A percentile compares a stretch with the other conserved stretches of the same genome.
Conservation (phyloP, 805 yeast genomes). For the Ogataea glucozyma region DNA sequence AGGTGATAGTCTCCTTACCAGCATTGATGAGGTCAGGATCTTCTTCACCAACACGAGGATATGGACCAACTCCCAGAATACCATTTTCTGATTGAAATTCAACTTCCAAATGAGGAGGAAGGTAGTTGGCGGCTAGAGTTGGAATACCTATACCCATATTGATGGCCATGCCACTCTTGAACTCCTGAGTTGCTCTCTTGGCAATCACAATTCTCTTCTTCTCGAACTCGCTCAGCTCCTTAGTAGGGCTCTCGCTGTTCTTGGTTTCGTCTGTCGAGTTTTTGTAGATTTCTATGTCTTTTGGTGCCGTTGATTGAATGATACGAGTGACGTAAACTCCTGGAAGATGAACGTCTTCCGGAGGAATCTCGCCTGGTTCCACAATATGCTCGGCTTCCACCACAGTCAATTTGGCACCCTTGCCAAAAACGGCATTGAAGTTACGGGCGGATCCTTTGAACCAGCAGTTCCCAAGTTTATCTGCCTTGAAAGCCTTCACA, state of each 20-base stretch:
- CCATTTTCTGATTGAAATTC: constrained; percentile 52
- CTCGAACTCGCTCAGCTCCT: constrained; percentile 8
- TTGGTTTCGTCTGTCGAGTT: background rate
- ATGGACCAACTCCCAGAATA: constrained; percentile 50
- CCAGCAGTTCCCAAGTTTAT: constrained; percentile 48
- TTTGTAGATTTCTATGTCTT: constrained; percentile 43
- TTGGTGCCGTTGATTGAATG: constrained; percentile 43
- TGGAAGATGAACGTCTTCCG: constrained; percentile 49
- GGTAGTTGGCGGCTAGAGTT: constrained; percentile 45
- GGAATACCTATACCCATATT: constrained; percentile 56
- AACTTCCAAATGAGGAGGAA: constrained; percentile 39
- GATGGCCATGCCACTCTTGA: constrained; percentile 43
- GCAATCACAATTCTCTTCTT: constrained; percentile 38
- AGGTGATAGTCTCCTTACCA: constrained; percentile 52
- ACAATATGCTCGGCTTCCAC: constrained; percentile 55
- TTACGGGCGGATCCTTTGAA: constrained; percentile 48
- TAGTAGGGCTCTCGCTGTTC: background rate
- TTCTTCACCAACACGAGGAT: constrained; percentile 42
- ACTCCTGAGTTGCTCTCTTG: constrained; percentile 47
- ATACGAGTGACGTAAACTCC: constrained; percentile 45
- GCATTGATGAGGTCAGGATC: constrained; percentile 52
- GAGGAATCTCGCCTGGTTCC: constrained; percentile 44
- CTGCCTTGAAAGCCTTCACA: constrained; percentile 49
- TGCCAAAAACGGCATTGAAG: constrained; percentile 47
- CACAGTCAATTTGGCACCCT: constrained; percentile 46